Evolutionary conservation across 257 asterid species (phyloP).

Genomic region (Nicotiana knightiana): DNA sequence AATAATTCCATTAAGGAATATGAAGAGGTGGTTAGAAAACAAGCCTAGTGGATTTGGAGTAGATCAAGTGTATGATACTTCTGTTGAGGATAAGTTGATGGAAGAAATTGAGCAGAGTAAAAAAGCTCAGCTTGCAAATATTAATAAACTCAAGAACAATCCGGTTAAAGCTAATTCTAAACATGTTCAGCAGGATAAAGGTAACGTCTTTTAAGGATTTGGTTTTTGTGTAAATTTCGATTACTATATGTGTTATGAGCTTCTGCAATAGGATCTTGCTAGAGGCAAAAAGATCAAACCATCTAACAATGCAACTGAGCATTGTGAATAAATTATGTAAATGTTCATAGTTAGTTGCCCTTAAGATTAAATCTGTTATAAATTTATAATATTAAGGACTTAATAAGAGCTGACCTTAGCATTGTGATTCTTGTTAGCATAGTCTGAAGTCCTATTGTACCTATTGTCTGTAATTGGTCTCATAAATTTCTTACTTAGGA

Average conservation of each 20-base stretch:
- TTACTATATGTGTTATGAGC: neutral
- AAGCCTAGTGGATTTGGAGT: conserved; percentile 93
- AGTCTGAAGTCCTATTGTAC: neutral
- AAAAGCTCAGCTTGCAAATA: conserved; percentile 70
- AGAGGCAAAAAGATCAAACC: neutral
- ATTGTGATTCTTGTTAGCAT: neutral
- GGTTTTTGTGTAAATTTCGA: neutral
- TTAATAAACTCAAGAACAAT: conserved; percentile 63
- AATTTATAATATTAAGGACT: neutral
- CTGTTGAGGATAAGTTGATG: conserved; percentile 78
- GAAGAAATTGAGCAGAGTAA: conserved; percentile 83
- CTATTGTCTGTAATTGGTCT: neutral
- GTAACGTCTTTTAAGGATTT: conserved; percentile 17
- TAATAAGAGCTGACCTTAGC: neutral
- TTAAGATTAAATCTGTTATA: neutral
- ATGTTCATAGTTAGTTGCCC: neutral
- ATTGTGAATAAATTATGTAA: no score
- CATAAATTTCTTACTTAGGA: neutral
- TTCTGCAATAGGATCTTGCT: neutral
- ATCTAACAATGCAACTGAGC: no score
- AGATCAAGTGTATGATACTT: conserved; percentile 79
- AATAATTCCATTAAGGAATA: conserved; percentile 48
- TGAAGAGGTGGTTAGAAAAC: conserved; percentile 64
- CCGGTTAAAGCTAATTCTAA: conserved; percentile 26
- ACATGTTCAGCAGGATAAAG: conserved; percentile 36